Evolutionary conservation across 345 rosid species (phyloP), one percentile per base, ranked within the genome.

Genomic region (Eucalyptus cloeziana): DNA sequence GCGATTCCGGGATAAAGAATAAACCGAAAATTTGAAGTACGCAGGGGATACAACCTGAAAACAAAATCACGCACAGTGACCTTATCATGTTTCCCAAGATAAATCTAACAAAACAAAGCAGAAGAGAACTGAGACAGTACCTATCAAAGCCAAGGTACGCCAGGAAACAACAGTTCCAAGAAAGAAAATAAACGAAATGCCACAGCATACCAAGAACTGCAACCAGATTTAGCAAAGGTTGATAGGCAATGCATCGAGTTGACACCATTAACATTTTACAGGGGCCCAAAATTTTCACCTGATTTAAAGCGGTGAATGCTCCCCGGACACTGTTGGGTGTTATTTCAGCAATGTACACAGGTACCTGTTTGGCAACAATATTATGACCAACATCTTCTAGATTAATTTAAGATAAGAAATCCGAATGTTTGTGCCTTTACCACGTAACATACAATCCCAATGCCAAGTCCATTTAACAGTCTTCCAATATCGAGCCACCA

Each of bases 1-100:
- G 95, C 81, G 95, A 93, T 81, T 91, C 94, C 1, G 96, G 95
- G 88, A 92, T 90, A 91, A 89, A 94, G 81, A 92, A 91, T 3
- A 92, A 40, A 44, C 94, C 90, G 22, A 91, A 13, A n/a, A 93
- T 43, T 37, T 91, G 93, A 51, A 92, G 16, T 43, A 91, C 43
- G 71, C 89, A 90, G 47, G 94, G 92, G 83, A 92, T 86, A 50
- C 43, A 9, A 49, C 90, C 96, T 94, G 93, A 89, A 54, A 86
- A 44, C n/a, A 5, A 86, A 71, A 76, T 76, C 83, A 76, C 8
- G 4, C 13, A 76, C 8, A 21, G 43, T 49, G 60, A 47, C 37
- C 62, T 50, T 31, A 17, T 4, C 8, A 86, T n/a, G 40, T 50
- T 86, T 45, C 30, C 27, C 49, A 14, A 47, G 54, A 31, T 15